phyloP scores from a whole-genome alignment of 805 yeast species.

The Kodamaea leandrae region DNA sequence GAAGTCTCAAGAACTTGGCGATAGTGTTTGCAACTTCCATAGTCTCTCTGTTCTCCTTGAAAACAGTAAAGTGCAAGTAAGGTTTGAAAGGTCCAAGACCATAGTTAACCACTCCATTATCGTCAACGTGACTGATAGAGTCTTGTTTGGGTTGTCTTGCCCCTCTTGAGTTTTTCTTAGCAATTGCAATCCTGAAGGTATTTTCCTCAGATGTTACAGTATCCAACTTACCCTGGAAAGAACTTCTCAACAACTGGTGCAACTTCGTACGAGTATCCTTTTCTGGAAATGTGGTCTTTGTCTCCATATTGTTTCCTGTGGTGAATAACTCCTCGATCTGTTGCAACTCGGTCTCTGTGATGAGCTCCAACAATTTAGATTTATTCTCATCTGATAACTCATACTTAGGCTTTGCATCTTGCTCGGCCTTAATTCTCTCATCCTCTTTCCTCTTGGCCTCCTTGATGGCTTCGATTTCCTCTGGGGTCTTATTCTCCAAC shows the following conservation, averaged over 20 bases:
- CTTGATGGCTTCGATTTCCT: constrained; percentile 30
- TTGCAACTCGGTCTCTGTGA: constrained; percentile 61
- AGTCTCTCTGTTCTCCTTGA: constrained; percentile 95
- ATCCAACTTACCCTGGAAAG: constrained; percentile 73
- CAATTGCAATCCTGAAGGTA: constrained; percentile 59
- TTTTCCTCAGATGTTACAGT: constrained; percentile 71
- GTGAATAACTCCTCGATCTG: constrained; percentile 53
- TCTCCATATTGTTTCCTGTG: constrained; percentile 57
- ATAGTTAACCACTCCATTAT: constrained; percentile 58
- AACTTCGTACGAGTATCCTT: constrained; percentile 74
- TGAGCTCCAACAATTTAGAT: constrained; percentile 44
- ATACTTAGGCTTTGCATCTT: constrained; percentile 32
- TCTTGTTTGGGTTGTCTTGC: constrained; percentile 34
- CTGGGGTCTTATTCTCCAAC: constrained; percentile 31
- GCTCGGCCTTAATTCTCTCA: constrained; percentile 18
- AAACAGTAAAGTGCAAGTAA: constrained; percentile 72
- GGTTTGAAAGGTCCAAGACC: constrained; percentile 72
- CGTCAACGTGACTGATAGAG: constrained; percentile 39
- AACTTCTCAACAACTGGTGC: constrained; percentile 72
- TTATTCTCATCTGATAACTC: constrained; percentile 47
- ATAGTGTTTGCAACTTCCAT: constrained; percentile 87
- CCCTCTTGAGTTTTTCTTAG: constrained; percentile 33
- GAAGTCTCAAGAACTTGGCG: constrained; percentile 69
- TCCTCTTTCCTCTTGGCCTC: constrained; percentile 19
- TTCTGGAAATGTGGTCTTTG: constrained; percentile 55